Percentiles rank a stretch among this genome's conserved stretches.
phyloP scores from a whole-genome alignment of 2,329 filamentous ascomycete genomes.

The Calonectria pseudoturangicola region DNA sequence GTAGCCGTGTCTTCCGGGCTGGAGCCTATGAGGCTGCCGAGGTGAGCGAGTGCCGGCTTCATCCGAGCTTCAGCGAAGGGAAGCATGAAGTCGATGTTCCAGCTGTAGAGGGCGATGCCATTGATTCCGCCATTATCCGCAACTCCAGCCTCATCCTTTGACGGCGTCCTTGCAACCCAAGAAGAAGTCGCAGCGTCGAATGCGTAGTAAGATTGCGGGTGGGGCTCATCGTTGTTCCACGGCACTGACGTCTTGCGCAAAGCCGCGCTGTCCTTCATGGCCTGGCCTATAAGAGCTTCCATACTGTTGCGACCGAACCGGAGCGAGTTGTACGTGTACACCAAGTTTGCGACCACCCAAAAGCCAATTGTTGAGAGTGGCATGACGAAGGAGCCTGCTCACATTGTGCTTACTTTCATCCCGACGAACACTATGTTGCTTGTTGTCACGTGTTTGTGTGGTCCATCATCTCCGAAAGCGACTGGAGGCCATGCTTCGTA shows the following conservation, averaged over 20 bases:
- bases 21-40: conserved; percentile 43
- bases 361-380: conserved; percentile 35
- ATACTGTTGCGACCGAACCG: conserved; percentile 40
- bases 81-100: conserved; percentile 63
- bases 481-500: too few species aligned
- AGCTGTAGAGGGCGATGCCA: conserved; percentile 57
- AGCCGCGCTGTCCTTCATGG: conserved; percentile 42
- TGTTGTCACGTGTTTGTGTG: too few species aligned
- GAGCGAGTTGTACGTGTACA: conserved; percentile 39
- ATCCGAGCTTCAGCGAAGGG: conserved; percentile 57
- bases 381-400: conserved; percentile 13
- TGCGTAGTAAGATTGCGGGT: conserved; percentile 38
- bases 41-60: conserved; percentile 56
- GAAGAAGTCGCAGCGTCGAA: conserved; percentile 37
- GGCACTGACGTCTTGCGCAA: conserved; percentile 39
- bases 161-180: conserved; percentile 38
- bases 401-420: too few species aligned
- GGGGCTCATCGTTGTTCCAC: conserved; percentile 42
- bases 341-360: conserved; percentile 34
- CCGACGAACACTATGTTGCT: too few species aligned
- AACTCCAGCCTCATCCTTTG: conserved; percentile 14
- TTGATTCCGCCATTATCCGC: conserved; percentile 31
- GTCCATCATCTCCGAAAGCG: too few species aligned
- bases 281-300: conserved; percentile 41
- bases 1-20: conserved; percentile 49